Percentiles rank a stretch among this genome's conserved stretches.
Conservation (phyloP, 441 rosid species). For the Corymbia calophylla region DNA sequence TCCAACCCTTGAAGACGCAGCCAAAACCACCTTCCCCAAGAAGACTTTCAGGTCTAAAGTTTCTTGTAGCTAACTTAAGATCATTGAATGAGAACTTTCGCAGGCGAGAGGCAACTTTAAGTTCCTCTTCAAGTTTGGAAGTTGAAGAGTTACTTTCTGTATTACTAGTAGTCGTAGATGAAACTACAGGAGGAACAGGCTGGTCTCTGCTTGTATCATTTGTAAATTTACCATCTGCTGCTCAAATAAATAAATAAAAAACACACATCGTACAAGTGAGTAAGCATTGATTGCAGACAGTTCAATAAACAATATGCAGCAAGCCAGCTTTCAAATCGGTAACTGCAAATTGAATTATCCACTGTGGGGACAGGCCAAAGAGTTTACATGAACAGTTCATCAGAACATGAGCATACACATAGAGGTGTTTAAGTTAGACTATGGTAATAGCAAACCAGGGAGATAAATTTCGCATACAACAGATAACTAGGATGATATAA, state of each 20-base stretch:
- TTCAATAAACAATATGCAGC: not conserved
- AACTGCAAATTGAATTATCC: not conserved
- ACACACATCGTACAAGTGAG: not conserved
- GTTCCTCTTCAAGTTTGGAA: slow-evolving; percentile 91
- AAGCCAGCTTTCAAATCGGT: not conserved
- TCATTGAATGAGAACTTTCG: slow-evolving; percentile 84
- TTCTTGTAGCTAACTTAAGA: slow-evolving; percentile 91
- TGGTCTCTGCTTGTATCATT: slow-evolving; percentile 68
- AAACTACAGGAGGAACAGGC: slow-evolving; percentile 47
- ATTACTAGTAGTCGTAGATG: slow-evolving; percentile 82
- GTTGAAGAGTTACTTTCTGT: slow-evolving; percentile 83
- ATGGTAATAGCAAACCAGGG: not conserved
- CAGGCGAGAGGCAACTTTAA: slow-evolving; percentile 76
- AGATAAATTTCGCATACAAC: not conserved
- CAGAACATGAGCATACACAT: not conserved
- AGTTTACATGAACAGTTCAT: not conserved
- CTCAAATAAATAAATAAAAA: not conserved
- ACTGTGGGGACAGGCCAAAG: not conserved
- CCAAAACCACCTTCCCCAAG: slow-evolving; percentile 99
- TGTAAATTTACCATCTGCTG: slow-evolving; percentile 61
- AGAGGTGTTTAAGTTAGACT: not conserved
- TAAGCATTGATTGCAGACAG: not conserved
- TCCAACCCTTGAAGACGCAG: slow-evolving; percentile 97
- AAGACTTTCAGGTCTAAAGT: slow-evolving; percentile 94
- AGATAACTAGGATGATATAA: not conserved